Conservation (phyloP, 2,329 filamentous ascomycete genomes). For the Raffaelea ambrosiae region DNA sequence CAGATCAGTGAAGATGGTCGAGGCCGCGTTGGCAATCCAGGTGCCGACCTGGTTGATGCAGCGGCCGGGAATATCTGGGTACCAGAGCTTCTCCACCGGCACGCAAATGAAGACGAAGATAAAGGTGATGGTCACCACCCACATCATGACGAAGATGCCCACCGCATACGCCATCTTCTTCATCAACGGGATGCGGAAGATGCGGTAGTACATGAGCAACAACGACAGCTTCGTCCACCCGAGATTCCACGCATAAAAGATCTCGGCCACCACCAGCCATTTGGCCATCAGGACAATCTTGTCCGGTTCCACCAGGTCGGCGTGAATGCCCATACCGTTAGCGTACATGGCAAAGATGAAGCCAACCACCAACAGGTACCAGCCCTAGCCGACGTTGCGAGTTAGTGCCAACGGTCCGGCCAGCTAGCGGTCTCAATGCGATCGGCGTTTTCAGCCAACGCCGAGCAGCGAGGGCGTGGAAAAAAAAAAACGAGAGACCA, state of each 20-base stretch:
- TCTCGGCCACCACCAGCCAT: slow-evolving; percentile 36
- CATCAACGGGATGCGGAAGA: slow-evolving; percentile 37
- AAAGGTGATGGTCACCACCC: slow-evolving; percentile 38
- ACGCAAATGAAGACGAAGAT: slow-evolving; percentile 44
- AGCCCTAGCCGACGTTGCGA: slow-evolving; percentile 18
- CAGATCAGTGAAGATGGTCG: slow-evolving; percentile 38
- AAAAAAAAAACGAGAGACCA: slow-evolving; percentile 8
- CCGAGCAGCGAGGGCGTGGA: no score
- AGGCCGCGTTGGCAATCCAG: slow-evolving; percentile 40
- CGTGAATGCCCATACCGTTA: slow-evolving; percentile 38
- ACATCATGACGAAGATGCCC: slow-evolving; percentile 33
- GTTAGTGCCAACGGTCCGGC: no score
- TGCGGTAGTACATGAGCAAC: slow-evolving; percentile 43
- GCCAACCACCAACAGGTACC: slow-evolving; percentile 33
- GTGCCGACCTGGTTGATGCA: slow-evolving; percentile 42
- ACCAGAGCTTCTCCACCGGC: slow-evolving; percentile 40
- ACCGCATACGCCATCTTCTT: slow-evolving; percentile 31
- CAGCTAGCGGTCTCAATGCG: no score
- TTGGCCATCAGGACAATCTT: slow-evolving; percentile 36
- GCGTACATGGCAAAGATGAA: slow-evolving; percentile 40
- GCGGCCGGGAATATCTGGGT: slow-evolving; percentile 30
- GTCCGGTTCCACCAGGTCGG: slow-evolving; percentile 24
- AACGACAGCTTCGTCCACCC: slow-evolving; percentile 42
- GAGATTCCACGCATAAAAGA: slow-evolving; percentile 38
- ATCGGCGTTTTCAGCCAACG: no score